Percentiles rank a stretch among this genome's conserved stretches.
Evolutionary conservation across 2,329 filamentous ascomycete genomes (phyloP).

Genomic region (Didymella arachidicola): DNA sequence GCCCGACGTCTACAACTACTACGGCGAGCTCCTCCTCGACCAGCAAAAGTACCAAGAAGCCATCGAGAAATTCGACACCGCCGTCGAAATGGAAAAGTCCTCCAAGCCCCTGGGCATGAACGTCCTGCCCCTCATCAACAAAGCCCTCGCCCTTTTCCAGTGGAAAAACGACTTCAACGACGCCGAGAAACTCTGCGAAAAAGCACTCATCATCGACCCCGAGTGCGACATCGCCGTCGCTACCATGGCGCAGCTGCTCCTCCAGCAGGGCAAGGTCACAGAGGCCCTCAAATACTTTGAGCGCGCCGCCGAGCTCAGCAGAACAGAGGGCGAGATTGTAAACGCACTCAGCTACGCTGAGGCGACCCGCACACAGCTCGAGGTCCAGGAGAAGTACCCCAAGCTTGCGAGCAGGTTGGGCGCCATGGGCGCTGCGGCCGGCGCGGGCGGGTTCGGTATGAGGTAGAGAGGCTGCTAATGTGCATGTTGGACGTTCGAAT

Average conservation of each 20-base stretch:
- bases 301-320: constrained; percentile 89
- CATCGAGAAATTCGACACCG: constrained; percentile 96
- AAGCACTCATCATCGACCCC: constrained; percentile 96
- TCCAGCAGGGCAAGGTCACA: constrained; percentile 96
- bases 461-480: constrained; percentile 30
- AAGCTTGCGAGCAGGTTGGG: constrained; percentile 58
- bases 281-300: constrained; percentile 97
- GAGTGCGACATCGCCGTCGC: constrained; percentile 99
- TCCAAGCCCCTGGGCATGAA: constrained; percentile 96
- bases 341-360: constrained; percentile 97
- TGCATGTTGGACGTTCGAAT: not conserved
- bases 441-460: constrained; percentile 42
- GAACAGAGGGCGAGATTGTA: constrained; percentile 94
- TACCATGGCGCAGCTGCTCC: constrained; percentile 95
- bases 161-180: constrained; percentile 97
- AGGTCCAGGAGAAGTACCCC: constrained; percentile 67
- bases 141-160: constrained; percentile 94
- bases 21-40: constrained; percentile 94
- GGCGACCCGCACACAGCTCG: constrained; percentile 92
- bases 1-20: constrained; percentile 99
- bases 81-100: constrained; percentile 98
- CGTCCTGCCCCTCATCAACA: constrained; percentile 96
- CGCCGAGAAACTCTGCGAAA: constrained; percentile 95
- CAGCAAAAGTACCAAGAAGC: constrained; percentile 95
- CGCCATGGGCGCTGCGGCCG: constrained; percentile 53